These are phyloP conservation scores for Aspergillus clavatus DNA, from an alignment of 2,329 filamentous ascomycete genomes.

Conservation along the genomic window DNA sequence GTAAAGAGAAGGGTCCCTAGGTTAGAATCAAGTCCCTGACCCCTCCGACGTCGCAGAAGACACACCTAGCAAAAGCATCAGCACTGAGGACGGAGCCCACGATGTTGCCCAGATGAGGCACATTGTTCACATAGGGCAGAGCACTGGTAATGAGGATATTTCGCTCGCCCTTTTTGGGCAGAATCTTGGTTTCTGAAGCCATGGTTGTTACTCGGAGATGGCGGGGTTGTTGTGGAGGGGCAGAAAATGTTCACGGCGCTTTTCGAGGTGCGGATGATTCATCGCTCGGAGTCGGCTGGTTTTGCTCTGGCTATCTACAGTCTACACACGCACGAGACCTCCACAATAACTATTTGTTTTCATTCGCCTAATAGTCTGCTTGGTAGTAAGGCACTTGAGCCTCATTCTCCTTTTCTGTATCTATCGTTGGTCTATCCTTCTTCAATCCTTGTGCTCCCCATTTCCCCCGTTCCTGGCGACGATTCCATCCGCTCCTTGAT, in stretches of 20 bases:
- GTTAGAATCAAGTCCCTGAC: constrained; percentile 13
- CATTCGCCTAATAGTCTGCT: too few relatives aligned
- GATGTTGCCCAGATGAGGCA: constrained; percentile 83
- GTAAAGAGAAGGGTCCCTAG: constrained; percentile 3
- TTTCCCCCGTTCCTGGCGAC: neutral
- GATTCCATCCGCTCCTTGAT: neutral
- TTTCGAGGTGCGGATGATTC: constrained; percentile 16
- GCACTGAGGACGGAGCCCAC: constrained; percentile 83
- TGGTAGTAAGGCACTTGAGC: too few relatives aligned
- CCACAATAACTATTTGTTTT: too few relatives aligned
- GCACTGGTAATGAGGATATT: constrained; percentile 90
- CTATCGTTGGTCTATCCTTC: constrained; percentile 1
- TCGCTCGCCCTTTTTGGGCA: constrained; percentile 67
- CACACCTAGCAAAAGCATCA: constrained; percentile 66
- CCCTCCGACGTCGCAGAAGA: constrained; percentile 57
- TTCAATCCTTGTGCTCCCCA: neutral
- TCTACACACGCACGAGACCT: constrained; percentile 62
- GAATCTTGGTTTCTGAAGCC: constrained; percentile 40
- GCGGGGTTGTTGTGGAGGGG: constrained; percentile 16
- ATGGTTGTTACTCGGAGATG: constrained; percentile 19
- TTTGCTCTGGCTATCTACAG: constrained; percentile 64
- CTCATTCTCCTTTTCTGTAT: neutral
- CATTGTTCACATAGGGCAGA: constrained; percentile 77
- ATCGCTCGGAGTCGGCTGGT: constrained; percentile 30
- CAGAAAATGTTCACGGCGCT: constrained; percentile 9